phyloP scores from a whole-genome alignment of 495 filamentous ascomycete species.

The Jackrogersella minutella region DNA sequence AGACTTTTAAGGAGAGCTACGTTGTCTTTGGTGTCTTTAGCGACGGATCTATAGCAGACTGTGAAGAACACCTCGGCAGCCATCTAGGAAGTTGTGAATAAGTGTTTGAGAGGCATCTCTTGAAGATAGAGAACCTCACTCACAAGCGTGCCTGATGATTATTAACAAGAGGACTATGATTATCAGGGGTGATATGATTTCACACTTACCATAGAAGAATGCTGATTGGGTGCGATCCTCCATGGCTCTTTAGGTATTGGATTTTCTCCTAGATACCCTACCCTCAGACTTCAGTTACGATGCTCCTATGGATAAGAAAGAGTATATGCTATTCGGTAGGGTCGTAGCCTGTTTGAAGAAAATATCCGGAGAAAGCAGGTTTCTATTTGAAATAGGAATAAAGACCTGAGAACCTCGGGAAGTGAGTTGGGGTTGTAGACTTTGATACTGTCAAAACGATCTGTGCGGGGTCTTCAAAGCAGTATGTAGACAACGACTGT shows the following conservation, averaged over 20 bases:
- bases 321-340: background rate
- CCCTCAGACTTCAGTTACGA: background rate
- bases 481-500: too few relatives aligned
- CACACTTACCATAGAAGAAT: constrained; percentile 71
- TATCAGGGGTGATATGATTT: background rate
- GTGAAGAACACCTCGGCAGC: constrained; percentile 80
- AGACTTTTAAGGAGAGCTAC: constrained; percentile 57
- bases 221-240: constrained; percentile 52
- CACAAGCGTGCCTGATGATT: constrained; percentile 49
- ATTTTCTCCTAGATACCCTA: background rate
- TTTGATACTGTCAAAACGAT: too few relatives aligned
- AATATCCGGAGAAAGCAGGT: background rate
- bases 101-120: background rate
- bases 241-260: background rate
- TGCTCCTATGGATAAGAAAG: background rate
- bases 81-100: constrained; percentile 67
- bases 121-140: constrained; percentile 6
- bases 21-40: constrained; percentile 44
- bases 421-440: too few relatives aligned
- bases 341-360: background rate
- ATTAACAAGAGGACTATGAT: constrained; percentile 6
- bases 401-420: background rate
- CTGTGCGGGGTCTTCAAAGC: background rate
- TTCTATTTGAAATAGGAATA: background rate
- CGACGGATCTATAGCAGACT: constrained; percentile 71